Percentiles rank a stretch among this genome's conserved stretches.
phyloP scores from a whole-genome alignment of 305 asterid species.

The Coffea humblotiana region DNA sequence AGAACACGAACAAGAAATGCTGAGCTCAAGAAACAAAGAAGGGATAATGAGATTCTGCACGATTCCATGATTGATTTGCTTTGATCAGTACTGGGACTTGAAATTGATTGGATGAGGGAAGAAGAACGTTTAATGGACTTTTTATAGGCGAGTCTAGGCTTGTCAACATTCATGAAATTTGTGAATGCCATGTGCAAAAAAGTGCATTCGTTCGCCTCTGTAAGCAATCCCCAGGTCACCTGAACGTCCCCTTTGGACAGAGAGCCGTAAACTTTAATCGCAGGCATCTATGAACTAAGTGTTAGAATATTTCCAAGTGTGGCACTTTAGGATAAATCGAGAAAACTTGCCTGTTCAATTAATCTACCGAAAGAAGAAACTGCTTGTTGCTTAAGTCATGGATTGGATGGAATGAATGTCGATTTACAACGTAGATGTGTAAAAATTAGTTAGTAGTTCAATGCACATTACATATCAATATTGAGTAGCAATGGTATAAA shows the following conservation, averaged over 20 bases:
- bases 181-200: constrained; percentile 36
- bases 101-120: neutral
- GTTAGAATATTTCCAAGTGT: neutral
- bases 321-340: neutral
- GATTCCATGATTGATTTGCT: constrained; percentile 25
- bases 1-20: neutral
- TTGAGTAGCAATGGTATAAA: too few species aligned
- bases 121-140: constrained; percentile 4
- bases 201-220: neutral
- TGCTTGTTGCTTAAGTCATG: neutral
- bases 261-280: constrained; percentile 5
- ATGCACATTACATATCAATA: neutral
- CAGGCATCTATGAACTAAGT: neutral
- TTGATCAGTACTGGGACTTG: neutral
- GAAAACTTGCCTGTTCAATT: neutral
- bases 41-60: neutral
- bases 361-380: neutral
- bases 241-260: constrained; percentile 21
- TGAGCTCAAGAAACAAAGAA: constrained; percentile 1
- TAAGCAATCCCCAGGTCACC: constrained; percentile 30
- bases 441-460: neutral
- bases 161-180: neutral
- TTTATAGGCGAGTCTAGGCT: constrained; percentile 28
- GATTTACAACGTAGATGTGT: neutral
- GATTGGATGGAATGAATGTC: neutral